Percentiles rank a stretch among this genome's conserved stretches.
Conservation (phyloP, 805 yeast species). For the Cyberlindnera meyerae region DNA sequence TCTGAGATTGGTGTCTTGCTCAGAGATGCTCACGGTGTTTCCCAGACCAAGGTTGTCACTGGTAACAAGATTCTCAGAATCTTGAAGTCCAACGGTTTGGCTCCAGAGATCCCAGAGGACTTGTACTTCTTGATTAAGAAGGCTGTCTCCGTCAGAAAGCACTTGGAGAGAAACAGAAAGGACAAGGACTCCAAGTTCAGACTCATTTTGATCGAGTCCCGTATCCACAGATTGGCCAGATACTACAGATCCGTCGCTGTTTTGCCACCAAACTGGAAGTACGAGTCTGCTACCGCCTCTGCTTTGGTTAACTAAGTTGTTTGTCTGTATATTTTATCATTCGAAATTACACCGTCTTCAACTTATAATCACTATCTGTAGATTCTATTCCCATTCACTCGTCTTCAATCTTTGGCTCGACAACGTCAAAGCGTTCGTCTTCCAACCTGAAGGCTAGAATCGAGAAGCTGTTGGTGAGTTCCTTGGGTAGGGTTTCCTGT, state of each 20-base stretch:
- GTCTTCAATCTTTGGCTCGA: conserved; percentile 16
- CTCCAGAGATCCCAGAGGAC: conserved; percentile 99
- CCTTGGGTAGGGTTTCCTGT: conserved; percentile 2
- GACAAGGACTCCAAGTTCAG: conserved; percentile 99
- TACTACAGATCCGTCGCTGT: conserved; percentile 99
- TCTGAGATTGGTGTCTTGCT: conserved; percentile 99
- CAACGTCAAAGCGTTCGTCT: conserved; percentile 18
- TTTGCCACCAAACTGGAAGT: conserved; percentile 99
- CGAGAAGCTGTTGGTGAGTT: conserved; percentile 12
- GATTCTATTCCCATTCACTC: background rate
- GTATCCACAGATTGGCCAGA: conserved; percentile 99
- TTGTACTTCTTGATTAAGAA: conserved; percentile 98
- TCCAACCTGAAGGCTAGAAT: conserved; percentile 19
- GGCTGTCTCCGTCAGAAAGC: conserved; percentile 99
- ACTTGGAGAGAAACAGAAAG: conserved; percentile 99
- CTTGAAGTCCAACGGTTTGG: conserved; percentile 98
- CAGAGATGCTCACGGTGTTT: conserved; percentile 99
- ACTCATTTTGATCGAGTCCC: conserved; percentile 98
- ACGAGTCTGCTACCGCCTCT: conserved; percentile 99
- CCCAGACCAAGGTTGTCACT: conserved; percentile 94
- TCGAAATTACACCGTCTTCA: background rate
- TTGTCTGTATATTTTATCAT: conserved; percentile 12
- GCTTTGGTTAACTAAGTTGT: conserved; percentile 91
- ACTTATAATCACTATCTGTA: background rate
- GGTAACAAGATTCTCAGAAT: conserved; percentile 99